phyloP scores from a whole-genome alignment of 75 land plant species.

The Sequoiadendron giganteum region DNA sequence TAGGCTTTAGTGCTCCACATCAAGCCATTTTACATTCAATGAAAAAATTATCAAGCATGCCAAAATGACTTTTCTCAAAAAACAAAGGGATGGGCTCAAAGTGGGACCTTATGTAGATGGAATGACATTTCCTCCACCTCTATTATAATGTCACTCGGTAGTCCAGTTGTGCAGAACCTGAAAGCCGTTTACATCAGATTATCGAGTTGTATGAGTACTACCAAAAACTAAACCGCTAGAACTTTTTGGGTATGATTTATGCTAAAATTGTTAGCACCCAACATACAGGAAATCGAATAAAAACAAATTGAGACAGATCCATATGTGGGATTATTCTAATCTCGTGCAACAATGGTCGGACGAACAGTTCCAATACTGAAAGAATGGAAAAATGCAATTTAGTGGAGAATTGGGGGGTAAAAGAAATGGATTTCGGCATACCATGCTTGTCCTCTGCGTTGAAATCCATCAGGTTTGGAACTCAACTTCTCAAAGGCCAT shows the following conservation, averaged over 20 bases:
- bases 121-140: conserved; percentile 97
- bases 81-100: neutral
- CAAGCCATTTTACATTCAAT: neutral
- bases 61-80: neutral
- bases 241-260: neutral
- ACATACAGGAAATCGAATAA: neutral
- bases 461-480: conserved; percentile 14
- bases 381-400: neutral
- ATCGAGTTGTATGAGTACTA: neutral
- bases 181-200: neutral
- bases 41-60: neutral
- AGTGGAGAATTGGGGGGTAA: neutral
- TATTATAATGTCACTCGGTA: conserved; percentile 87
- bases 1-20: conserved; percentile 7
- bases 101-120: conserved; percentile 91
- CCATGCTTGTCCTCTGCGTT: conserved; percentile 20
- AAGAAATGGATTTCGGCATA: neutral
- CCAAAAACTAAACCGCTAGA: neutral
- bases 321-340: neutral
- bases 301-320: neutral
- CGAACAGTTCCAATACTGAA: too few species aligned
- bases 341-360: neutral
- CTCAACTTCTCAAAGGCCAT: neutral
- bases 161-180: conserved; percentile 95
- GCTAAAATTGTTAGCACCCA: neutral